Percentiles rank a stretch among this genome's conserved stretches.
These are phyloP conservation scores for Haplographium delicatum DNA, from an alignment of 495 filamentous ascomycete species.

Conservation along the genomic window DNA sequence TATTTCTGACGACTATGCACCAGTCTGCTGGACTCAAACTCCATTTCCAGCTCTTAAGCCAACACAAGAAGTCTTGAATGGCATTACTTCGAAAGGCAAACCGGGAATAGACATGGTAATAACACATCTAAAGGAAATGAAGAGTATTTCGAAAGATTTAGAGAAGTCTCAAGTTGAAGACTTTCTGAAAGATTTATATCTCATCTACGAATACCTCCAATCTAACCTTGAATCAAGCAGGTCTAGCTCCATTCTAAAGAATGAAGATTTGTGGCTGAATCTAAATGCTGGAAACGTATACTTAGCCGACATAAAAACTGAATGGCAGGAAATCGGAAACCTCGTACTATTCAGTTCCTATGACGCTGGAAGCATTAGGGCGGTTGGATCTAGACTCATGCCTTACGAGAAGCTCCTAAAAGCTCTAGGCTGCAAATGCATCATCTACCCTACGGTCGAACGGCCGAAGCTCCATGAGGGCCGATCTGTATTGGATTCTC, in stretches of 20 bases:
- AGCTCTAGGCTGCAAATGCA: slow-evolving; percentile 20
- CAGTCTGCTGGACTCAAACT: slow-evolving; percentile 25
- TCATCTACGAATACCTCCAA: slow-evolving; percentile 26
- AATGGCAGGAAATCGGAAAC: slow-evolving; percentile 14
- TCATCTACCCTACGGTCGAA: slow-evolving; percentile 21
- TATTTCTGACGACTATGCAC: slow-evolving; percentile 3
- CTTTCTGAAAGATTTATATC: slow-evolving; percentile 26
- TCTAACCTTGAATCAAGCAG: slow-evolving; percentile 4
- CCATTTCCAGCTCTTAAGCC: slow-evolving; percentile 19
- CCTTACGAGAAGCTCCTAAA: slow-evolving; percentile 26
- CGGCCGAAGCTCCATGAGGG: slow-evolving; percentile 1
- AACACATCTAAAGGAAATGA: slow-evolving; percentile 22
- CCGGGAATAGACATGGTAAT: slow-evolving; percentile 22
- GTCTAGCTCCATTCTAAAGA: slow-evolving; percentile 4
- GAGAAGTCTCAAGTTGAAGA: slow-evolving; percentile 13
- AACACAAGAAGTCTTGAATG: slow-evolving; percentile 12
- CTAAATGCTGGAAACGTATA: slow-evolving; percentile 13
- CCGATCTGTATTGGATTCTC: slow-evolving; percentile 3
- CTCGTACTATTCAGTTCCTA: slow-evolving; percentile 25
- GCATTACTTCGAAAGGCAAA: slow-evolving; percentile 6
- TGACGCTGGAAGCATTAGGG: slow-evolving; percentile 21
- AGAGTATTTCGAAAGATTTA: slow-evolving; percentile 5
- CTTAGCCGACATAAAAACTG: slow-evolving; percentile 14
- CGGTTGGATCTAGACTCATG: slow-evolving; percentile 22
- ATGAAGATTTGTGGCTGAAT: slow-evolving; percentile 25